Evolutionary conservation across 768 basidiomycete genomes (phyloP), one percentile per base, ranked within the genome.

Genomic region (Auricularia auricula-judae): DNA sequence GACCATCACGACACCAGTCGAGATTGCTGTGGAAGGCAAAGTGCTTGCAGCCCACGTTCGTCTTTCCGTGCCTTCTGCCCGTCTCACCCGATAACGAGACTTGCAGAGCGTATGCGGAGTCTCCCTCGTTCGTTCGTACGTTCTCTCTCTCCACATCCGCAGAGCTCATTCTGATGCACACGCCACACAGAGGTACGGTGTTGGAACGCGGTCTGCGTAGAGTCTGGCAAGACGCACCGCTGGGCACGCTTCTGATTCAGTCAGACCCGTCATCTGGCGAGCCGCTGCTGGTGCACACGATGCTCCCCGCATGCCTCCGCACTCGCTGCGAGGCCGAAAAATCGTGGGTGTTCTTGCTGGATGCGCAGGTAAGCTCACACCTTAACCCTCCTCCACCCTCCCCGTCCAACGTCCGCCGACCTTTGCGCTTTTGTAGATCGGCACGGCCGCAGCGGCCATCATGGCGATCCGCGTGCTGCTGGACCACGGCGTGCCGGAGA

Each of bases 401-500:
- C 16, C 10, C 35, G 11, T 33, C 12, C 18, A 18, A 58, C 44
- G 59, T 54, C 18, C 54, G 61, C n/a, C 62, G 65, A 51, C 62
- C 61, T 54, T 12, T 34, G 34, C 61, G 18, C 18, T 53, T 21
- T 14, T 42, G 18, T 68, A 96, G 87, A 93, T 98, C 72, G 93
- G 92, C 4, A 98, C 96, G 0, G 96, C 88, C 3, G 94, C 95
- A 0, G 86, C 91, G 3, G 87, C 88, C 21, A 90, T 98, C 74
- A 98, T 98, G 96, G 88, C 94, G 0, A 91, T 99, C 66, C 88
- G 96, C 35, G 84, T 96, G 11, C 78, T 98, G 10, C 81, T 98
- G 18, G 96, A 99, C 72, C 96, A 99, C 68, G 93, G 96, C 12
- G 86, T 96, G 18, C 82, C 74, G 64, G 84, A 93, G 73, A 85